Evolutionary conservation across 257 asterid species (phyloP), one percentile per base, ranked within the genome.

Genomic region (Penstemon barbatus): DNA sequence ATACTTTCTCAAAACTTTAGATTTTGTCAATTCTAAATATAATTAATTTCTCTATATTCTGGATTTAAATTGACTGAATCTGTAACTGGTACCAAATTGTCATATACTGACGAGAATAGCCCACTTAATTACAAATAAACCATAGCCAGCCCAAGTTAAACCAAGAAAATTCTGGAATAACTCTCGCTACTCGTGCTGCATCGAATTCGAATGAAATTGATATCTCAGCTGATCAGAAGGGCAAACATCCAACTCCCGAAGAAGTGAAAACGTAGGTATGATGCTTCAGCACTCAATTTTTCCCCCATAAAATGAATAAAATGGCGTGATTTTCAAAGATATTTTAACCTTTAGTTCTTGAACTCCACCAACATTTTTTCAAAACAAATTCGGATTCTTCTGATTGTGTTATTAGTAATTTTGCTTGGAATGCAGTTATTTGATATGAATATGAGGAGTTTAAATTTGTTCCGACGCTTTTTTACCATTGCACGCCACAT

Each of bases 231-330:
- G 48, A 44, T 36, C 15, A 56, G 8, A 66, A 6, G 43, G 38
- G 50, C 0, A 39, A 36, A 58, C 25, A 36, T 44, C 33, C 33
- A 25, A 51, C 38, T 6, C 7, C 36, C 39, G 38, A 53, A 49
- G 33, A 41, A 53, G 10, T 19, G 53, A 15, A 8, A 63, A 40
- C 41, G n/a, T 41, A 53, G 76, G 76, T 44, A 71, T 63, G 71
- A 53, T 18, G 57, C 58, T 54, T 42, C 46, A 42, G 18, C 8
- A 49, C 57, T 13, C 49, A 12, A 53, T 43, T 0, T 3, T 38
- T 43, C 48, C 52, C 12, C 25, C 57, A 10, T 62, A 18, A 19
- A 19, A 45, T 55, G 42, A 41, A 10, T 62, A 18, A 19, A 19
- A 45, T 55, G 42, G 44, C 6, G 37, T 7, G 5, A 18, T 52